These are phyloP conservation scores for Vitis amurensis DNA, from an alignment of 164 flowering plant species.

Conservation along the genomic window DNA sequence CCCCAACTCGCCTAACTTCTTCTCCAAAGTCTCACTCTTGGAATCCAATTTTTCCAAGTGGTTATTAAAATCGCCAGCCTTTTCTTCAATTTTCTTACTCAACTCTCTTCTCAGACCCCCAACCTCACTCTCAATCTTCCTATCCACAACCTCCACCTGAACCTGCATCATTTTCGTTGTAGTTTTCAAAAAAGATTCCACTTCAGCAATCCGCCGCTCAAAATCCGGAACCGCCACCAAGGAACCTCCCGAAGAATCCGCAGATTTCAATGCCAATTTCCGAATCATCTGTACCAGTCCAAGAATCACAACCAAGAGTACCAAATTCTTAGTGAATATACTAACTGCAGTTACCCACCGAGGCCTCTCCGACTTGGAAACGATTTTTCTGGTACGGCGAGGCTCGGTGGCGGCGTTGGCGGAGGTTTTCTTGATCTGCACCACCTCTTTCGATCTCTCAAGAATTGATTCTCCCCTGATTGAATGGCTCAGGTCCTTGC, in stretches of 20 bases:
- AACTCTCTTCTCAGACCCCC: constrained; percentile 31
- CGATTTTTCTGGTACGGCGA: too few relatives aligned
- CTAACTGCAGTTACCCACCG: constrained; percentile 63
- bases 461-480: constrained; percentile 46
- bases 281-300: constrained; percentile 58
- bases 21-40: constrained; percentile 32
- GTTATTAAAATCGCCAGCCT: constrained; percentile 11
- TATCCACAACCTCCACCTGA: constrained; percentile 62
- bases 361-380: constrained; percentile 41
- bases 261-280: constrained; percentile 25
- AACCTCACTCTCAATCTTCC: constrained; percentile 34
- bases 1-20: constrained; percentile 30
- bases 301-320: constrained; percentile 42
- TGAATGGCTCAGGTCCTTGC: constrained; percentile 52
- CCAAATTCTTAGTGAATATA: constrained; percentile 50
- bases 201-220: constrained; percentile 56
- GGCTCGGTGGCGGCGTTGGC: not conserved
- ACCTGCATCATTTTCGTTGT: constrained; percentile 66
- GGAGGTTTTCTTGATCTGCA: constrained; percentile 24
- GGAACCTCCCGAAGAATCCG: constrained; percentile 13
- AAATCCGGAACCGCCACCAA: constrained; percentile 37
- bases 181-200: constrained; percentile 62
- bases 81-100: constrained; percentile 31
- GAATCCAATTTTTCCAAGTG: constrained; percentile 38
- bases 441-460: constrained; percentile 40